phyloP scores from a whole-genome alignment of 2,329 filamentous ascomycete genomes.

The Diplodia seriata region DNA sequence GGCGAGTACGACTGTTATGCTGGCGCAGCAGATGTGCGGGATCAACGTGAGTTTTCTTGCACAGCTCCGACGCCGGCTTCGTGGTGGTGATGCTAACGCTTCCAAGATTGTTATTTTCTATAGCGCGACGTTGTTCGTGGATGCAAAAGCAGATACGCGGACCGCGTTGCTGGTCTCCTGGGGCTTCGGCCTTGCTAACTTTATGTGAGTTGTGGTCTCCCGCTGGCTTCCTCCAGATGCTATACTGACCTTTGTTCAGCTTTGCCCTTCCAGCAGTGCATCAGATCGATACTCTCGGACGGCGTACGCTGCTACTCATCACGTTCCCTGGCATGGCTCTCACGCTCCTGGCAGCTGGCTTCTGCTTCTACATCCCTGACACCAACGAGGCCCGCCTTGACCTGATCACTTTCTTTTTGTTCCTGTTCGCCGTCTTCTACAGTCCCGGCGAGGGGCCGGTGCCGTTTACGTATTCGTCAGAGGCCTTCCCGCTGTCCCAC shows the following conservation, averaged over 20 bases:
- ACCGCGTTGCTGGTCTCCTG: constrained; percentile 49
- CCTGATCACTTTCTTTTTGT: constrained; percentile 52
- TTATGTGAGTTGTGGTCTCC: constrained; percentile 39
- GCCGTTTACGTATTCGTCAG: constrained; percentile 53
- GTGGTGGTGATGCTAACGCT: constrained; percentile 31
- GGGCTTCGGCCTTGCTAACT: constrained; percentile 55
- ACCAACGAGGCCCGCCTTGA: constrained; percentile 38
- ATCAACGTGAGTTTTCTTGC: constrained; percentile 41
- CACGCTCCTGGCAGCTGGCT: constrained; percentile 57
- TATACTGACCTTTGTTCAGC: background rate
- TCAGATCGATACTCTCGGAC: constrained; percentile 52
- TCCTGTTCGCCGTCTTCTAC: constrained; percentile 61
- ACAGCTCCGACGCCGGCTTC: constrained; percentile 10
- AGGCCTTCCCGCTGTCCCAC: constrained; percentile 50
- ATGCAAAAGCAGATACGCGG: constrained; percentile 2
- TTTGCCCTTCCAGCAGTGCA: constrained; percentile 56
- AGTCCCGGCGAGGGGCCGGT: constrained; percentile 54
- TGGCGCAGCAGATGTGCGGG: constrained; percentile 43
- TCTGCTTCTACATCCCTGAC: constrained; percentile 47
- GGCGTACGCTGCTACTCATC: constrained; percentile 52
- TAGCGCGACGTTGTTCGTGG: constrained; percentile 11
- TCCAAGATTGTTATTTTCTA: constrained; percentile 31
- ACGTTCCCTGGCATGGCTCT: constrained; percentile 58
- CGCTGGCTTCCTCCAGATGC: background rate
- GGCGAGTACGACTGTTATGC: constrained; percentile 42